Evolutionary conservation across 1,139 yeast species (phyloP), one percentile per base, ranked within the genome.

Genomic region (Debaryomyces subglobosus): DNA sequence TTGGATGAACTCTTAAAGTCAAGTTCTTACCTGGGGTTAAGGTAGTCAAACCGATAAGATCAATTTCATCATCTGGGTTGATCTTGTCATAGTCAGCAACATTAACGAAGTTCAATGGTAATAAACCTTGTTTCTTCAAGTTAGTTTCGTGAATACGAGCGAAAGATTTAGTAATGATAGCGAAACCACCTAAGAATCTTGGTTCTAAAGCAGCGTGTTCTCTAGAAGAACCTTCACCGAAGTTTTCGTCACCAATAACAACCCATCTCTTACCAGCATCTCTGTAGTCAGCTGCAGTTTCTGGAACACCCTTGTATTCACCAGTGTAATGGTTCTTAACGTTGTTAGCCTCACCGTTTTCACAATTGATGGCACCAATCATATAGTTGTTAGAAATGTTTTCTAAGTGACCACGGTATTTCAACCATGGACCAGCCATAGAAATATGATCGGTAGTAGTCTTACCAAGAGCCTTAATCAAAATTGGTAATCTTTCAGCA

Each of bases 351-450:
- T 94, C 91, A 63, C 86, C 90, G 77, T 94, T 94, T 80, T 89
- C 98, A 67, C 92, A 94, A 77, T 94, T 94, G 71, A 85, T 91
- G 62, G 98, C 99, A 81, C 99, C 99, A 82, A 94, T 94, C 97
- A 94, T 91, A 80, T 92, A 91, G 84, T 94, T 94, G 84, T 92
- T 90, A 66, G 98, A 91, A 71, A 94, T 94, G 86, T 94, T 94
- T 81, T 91, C 95, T 79, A 94, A 84, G 81, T 94, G 99, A 80
- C 99, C 99, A 84, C 98, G 90, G 96, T 94, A 94, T 82, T 94
- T 94, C 84, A 94, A 89, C 99, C 99, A 94, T 71, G 98, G 98
- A 79, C 99, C 99, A 71, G 99, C 99, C 95, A 89, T 91, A 67
- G 98, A 92, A 68, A 94, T 94, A 81, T 94, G 98, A 79, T 94